Evolutionary conservation across 208 protist species (phyloP).

Genomic region (Trypanosomatidae sp.): DNA sequence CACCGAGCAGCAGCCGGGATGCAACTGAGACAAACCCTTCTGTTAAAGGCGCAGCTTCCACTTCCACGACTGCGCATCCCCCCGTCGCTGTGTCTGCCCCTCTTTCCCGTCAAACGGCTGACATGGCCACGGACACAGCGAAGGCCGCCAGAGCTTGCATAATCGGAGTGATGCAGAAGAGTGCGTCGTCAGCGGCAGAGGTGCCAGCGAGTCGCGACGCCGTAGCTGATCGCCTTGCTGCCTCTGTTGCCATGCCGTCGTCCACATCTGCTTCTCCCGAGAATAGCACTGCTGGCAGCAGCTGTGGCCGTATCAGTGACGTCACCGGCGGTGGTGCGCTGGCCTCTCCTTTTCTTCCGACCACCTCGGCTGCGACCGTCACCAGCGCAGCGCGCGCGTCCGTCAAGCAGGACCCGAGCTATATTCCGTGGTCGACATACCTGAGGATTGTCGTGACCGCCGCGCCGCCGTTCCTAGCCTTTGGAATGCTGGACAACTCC

Average conservation of each 20-base stretch:
- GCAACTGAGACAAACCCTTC: background rate
- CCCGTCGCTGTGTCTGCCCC: slow-evolving; percentile 1
- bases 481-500: slow-evolving; percentile 85
- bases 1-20: background rate
- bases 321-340: background rate
- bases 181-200: background rate
- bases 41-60: background rate
- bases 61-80: background rate
- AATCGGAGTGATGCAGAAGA: slow-evolving; percentile 20
- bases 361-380: background rate
- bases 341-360: background rate
- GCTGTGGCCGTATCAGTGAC: background rate
- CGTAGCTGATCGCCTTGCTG: background rate
- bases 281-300: background rate
- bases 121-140: slow-evolving; percentile 12
- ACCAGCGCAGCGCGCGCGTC: background rate
- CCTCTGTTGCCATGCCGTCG: background rate
- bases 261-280: background rate
- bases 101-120: slow-evolving; percentile 5
- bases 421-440: slow-evolving; percentile 60
- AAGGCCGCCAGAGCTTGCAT: slow-evolving; percentile 18
- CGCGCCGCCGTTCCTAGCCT: slow-evolving; percentile 81
- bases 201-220: background rate
- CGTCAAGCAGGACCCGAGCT: background rate
- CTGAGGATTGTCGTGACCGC: slow-evolving; percentile 42